Conservation (phyloP, 2,329 filamentous ascomycete species). For the Penicillium griseofulvum region DNA sequence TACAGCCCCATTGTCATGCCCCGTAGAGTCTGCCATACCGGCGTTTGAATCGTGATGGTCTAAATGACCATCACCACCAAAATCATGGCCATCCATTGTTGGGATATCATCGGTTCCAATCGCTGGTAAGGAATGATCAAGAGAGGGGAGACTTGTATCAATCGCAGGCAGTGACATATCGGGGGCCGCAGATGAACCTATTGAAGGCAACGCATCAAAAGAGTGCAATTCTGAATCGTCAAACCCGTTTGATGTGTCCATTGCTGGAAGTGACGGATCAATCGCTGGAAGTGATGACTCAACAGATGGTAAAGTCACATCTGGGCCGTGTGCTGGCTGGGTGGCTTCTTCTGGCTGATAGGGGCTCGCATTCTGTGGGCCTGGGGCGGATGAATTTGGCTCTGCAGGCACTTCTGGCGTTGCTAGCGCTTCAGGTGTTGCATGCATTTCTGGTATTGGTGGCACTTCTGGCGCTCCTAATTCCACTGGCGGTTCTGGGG, state of each 20-base stretch:
- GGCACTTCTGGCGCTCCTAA: neutral
- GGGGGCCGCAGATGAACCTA: slow-evolving; percentile 18
- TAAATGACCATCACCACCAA: slow-evolving; percentile 20
- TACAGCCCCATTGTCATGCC: slow-evolving; percentile 22
- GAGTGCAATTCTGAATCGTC: slow-evolving; percentile 26
- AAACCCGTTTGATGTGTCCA: slow-evolving; percentile 27
- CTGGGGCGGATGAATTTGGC: neutral
- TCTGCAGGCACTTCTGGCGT: neutral
- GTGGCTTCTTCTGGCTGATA: neutral
- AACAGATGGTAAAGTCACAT: slow-evolving; percentile 13
- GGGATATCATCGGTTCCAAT: slow-evolving; percentile 34
- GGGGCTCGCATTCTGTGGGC: neutral
- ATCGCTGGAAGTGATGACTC: slow-evolving; percentile 27
- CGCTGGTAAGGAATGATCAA: slow-evolving; percentile 30
- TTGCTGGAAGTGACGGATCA: slow-evolving; percentile 20
- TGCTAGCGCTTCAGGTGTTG: neutral
- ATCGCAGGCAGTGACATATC: slow-evolving; percentile 25
- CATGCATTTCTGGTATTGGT: neutral
- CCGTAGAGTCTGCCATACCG: slow-evolving; percentile 12
- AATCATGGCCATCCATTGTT: slow-evolving; percentile 29
- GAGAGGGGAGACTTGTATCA: slow-evolving; percentile 26
- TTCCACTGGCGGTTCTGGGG: neutral
- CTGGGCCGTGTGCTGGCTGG: slow-evolving; percentile 4
- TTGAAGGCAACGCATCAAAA: slow-evolving; percentile 23
- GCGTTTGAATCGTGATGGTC: slow-evolving; percentile 16